Conservation (phyloP, 2,329 filamentous ascomycete species). For the Hymenoscyphus infarciens region DNA sequence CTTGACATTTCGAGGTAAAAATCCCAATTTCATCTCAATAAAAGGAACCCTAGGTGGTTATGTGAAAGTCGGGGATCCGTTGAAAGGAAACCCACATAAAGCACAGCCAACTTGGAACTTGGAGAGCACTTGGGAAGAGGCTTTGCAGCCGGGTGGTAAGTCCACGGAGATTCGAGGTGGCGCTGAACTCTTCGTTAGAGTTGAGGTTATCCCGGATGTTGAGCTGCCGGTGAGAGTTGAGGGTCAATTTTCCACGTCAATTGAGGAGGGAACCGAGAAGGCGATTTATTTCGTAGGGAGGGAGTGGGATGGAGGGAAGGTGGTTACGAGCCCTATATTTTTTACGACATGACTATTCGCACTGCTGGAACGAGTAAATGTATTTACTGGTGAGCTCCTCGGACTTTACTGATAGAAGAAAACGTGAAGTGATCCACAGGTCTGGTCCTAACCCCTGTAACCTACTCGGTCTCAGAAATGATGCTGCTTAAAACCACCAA, state of each 20-base stretch:
- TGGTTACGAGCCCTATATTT: constrained; percentile 28
- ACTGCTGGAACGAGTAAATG: no score
- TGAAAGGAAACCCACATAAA: constrained; percentile 33
- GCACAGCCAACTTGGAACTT: constrained; percentile 28
- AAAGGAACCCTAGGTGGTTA: constrained; percentile 32
- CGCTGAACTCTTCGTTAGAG: constrained; percentile 29
- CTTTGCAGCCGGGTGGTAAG: constrained; percentile 20
- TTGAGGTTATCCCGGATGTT: constrained; percentile 24
- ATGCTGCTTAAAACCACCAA: no score
- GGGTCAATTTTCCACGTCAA: constrained; percentile 17
- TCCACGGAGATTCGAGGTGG: constrained; percentile 25
- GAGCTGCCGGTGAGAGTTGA: constrained; percentile 26
- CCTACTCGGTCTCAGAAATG: no score
- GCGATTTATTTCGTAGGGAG: constrained; percentile 26
- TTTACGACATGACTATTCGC: not conserved
- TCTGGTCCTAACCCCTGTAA: no score
- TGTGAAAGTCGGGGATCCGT: constrained; percentile 33
- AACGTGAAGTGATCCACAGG: no score
- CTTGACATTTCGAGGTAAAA: constrained; percentile 20
- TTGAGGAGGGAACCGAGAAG: constrained; percentile 10
- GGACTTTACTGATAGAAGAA: no score
- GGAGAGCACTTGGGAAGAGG: constrained; percentile 17
- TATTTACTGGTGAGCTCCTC: no score
- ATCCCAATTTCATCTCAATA: constrained; percentile 21
- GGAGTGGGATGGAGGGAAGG: constrained; percentile 26